Conservation (phyloP, 192 early-diverging fungal species). For the Phycomyces nitens region DNA sequence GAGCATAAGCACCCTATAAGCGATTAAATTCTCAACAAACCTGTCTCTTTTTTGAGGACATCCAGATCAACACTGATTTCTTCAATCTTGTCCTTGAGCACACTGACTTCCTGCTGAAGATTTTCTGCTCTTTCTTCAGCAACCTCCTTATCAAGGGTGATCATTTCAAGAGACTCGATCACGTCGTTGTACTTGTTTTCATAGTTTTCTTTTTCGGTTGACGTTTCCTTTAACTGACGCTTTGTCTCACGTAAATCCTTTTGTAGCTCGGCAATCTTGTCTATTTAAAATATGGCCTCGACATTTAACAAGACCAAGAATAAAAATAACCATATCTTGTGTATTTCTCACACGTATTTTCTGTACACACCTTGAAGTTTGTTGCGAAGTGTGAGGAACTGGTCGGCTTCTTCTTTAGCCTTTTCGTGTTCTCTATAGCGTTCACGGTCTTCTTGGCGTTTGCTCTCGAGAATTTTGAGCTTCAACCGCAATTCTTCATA, state of each 20-base stretch:
- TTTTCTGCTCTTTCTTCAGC: constrained; percentile 83
- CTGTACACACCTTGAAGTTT: constrained; percentile 55
- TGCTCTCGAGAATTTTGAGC: constrained; percentile 71
- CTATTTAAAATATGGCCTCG: constrained; percentile 17
- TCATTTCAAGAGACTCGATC: constrained; percentile 78
- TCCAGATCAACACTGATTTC: constrained; percentile 72
- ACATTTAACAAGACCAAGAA: constrained; percentile 9
- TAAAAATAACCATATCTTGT: neutral
- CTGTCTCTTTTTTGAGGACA: constrained; percentile 61
- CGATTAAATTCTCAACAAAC: constrained; percentile 14
- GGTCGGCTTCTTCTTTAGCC: constrained; percentile 68
- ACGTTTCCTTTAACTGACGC: constrained; percentile 51
- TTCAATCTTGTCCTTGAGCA: constrained; percentile 76
- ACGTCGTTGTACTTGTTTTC: constrained; percentile 72
- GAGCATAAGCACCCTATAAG: neutral
- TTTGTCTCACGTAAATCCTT: constrained; percentile 66
- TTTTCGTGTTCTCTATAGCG: constrained; percentile 67
- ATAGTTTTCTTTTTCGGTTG: constrained; percentile 57
- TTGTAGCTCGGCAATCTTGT: constrained; percentile 68
- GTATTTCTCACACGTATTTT: neutral
- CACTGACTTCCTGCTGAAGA: constrained; percentile 65
- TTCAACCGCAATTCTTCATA: constrained; percentile 79
- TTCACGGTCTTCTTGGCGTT: constrained; percentile 80
- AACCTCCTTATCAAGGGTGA: constrained; percentile 87
- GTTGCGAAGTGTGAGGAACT: constrained; percentile 58